These are phyloP conservation scores for Rhazya stricta DNA, from an alignment of 257 asterid species.

Conservation along the genomic window DNA sequence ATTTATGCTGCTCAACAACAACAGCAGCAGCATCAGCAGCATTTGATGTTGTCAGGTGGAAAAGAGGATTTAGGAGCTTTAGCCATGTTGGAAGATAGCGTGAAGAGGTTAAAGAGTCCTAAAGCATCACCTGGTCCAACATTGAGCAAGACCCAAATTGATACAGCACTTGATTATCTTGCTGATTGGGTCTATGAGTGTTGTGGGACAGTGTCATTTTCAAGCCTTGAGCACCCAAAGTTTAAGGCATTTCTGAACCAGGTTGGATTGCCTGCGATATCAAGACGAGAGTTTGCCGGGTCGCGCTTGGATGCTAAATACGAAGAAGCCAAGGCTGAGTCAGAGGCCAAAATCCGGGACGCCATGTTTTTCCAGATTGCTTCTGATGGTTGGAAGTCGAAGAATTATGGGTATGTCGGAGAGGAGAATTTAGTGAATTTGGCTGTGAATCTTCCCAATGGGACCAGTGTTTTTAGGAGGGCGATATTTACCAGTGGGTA, in stretches of 20 bases:
- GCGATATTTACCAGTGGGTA: conserved; percentile 67
- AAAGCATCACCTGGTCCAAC: conserved; percentile 57
- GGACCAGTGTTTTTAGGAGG: conserved; percentile 67
- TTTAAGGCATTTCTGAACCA: conserved; percentile 76
- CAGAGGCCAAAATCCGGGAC: conserved; percentile 80
- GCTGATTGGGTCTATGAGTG: conserved; percentile 90
- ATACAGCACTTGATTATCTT: conserved; percentile 63
- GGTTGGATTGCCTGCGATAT: conserved; percentile 66
- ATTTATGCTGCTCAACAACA: conserved; percentile 33
- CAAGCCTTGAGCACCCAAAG: conserved; percentile 87
- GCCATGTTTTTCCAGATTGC: conserved; percentile 97
- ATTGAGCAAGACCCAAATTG: conserved; percentile 62
- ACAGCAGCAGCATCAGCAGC: conserved; percentile 39
- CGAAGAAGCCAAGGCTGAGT: conserved; percentile 59
- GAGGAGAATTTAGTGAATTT: conserved; percentile 67
- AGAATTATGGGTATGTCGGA: conserved; percentile 26
- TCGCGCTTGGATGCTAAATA: conserved; percentile 63
- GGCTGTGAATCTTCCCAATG: conserved; percentile 89
- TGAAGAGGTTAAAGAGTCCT: conserved; percentile 82
- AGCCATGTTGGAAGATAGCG: conserved; percentile 86
- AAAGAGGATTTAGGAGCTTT: conserved; percentile 87
- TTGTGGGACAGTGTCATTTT: conserved; percentile 77
- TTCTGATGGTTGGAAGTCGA: conserved; percentile 78
- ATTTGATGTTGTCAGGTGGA: conserved; percentile 77
- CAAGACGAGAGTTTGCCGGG: conserved; percentile 56